Percentiles rank a stretch among this genome's conserved stretches.
These are phyloP conservation scores for Diversispora epigaea DNA, from an alignment of 192 early-diverging fungal species.

Conservation along the genomic window DNA sequence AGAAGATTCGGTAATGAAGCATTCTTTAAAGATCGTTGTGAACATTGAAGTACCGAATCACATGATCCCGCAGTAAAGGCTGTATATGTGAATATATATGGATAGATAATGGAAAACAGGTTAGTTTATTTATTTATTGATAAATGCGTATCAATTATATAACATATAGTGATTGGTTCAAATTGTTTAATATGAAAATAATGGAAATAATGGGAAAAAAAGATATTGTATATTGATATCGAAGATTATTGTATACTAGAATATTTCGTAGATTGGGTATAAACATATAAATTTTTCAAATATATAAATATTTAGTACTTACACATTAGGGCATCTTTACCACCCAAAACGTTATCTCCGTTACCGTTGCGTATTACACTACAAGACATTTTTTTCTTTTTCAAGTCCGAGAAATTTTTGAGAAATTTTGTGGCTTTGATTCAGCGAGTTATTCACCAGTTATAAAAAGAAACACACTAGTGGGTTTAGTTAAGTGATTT, in stretches of 20 bases:
- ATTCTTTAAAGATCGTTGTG: constrained; percentile 17
- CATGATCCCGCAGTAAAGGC: constrained; percentile 33
- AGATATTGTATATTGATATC: no score
- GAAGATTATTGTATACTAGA: not conserved
- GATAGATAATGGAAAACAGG: not conserved
- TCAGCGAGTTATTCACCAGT: no score
- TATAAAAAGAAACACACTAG: no score
- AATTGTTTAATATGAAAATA: no score
- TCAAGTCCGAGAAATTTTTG: no score
- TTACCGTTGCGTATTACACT: not conserved
- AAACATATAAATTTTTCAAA: not conserved
- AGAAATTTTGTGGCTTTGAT: no score
- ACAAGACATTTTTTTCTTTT: constrained; percentile 3
- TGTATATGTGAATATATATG: not conserved
- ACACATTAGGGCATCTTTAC: constrained; percentile 22
- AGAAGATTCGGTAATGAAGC: constrained; percentile 28
- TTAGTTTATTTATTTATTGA: not conserved
- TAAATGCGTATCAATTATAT: not conserved
- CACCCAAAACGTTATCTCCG: not conserved
- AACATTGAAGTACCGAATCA: constrained; percentile 30
- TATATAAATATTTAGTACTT: constrained; percentile 7
- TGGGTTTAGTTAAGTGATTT: no score
- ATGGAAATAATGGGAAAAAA: no score
- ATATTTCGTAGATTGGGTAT: not conserved
- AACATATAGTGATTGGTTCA: no score